These are phyloP conservation scores for Crepidotus variabilis DNA, from an alignment of 768 basidiomycete genomes.

Conservation along the genomic window DNA sequence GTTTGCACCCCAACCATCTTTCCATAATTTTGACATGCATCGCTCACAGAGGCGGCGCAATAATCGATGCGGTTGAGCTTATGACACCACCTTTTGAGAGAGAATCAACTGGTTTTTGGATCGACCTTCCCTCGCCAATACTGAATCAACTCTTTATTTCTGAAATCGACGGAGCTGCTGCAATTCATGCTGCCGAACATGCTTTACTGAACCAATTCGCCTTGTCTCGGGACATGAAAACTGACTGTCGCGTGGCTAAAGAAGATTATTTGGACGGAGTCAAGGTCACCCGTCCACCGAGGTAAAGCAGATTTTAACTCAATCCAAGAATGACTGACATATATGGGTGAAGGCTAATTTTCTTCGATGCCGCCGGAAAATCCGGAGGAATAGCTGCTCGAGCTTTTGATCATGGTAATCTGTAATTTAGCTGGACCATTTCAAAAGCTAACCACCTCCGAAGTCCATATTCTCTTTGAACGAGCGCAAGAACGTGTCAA, in stretches of 20 bases:
- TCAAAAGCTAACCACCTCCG: not conserved
- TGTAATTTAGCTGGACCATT: not conserved
- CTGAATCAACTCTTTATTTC: constrained; percentile 51
- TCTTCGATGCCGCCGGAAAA: constrained; percentile 71
- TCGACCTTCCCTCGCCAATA: constrained; percentile 60
- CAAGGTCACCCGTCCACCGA: constrained; percentile 2
- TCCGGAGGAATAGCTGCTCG: constrained; percentile 71
- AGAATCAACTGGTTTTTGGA: constrained; percentile 72
- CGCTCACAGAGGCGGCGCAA: constrained; percentile 46
- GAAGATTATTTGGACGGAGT: constrained; percentile 58
- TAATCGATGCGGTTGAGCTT: constrained; percentile 76
- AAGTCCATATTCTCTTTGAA: constrained; percentile 55
- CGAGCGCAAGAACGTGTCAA: constrained; percentile 57
- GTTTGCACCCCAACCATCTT: not conserved
- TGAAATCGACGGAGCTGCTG: constrained; percentile 65
- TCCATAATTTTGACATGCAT: not conserved
- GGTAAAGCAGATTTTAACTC: not conserved
- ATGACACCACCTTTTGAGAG: constrained; percentile 76
- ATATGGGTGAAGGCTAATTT: constrained; percentile 54
- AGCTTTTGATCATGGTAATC: constrained; percentile 77
- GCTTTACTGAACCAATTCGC: constrained; percentile 77
- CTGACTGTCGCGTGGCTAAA: constrained; percentile 79
- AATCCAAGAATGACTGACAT: not conserved
- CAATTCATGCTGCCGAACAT: constrained; percentile 84
- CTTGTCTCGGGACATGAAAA: constrained; percentile 63